Conservation (phyloP, 1,284 basidiomycete species). For the Uromyces viciae-fabae region DNA sequence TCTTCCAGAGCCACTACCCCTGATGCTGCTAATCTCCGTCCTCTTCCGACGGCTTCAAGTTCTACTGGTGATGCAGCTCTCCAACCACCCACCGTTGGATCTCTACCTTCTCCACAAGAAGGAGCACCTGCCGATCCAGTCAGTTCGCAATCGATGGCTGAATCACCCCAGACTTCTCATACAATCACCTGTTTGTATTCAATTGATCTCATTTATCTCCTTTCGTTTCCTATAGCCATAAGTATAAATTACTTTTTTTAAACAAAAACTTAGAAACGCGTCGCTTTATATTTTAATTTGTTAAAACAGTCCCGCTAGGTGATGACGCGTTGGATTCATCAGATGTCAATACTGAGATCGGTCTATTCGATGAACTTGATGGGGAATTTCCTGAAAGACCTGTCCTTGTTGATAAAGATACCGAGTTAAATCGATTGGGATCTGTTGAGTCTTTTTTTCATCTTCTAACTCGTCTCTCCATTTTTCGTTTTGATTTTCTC, state of each 20-base stretch:
- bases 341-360: slow-evolving; percentile 43
- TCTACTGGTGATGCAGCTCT: background rate
- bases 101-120: slow-evolving; percentile 49
- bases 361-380: slow-evolving; percentile 47
- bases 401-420: slow-evolving; percentile 78
- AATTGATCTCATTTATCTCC: background rate
- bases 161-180: background rate
- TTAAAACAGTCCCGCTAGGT: background rate
- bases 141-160: background rate
- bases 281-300: background rate
- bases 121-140: slow-evolving; percentile 46
- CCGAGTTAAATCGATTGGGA: slow-evolving; percentile 73
- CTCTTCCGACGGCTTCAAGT: too few relatives aligned
- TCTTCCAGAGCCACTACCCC: slow-evolving; percentile 21
- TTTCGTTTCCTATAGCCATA: background rate
- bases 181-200: background rate
- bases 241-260: too few relatives aligned
- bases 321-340: slow-evolving; percentile 43
- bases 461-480: too few relatives aligned
- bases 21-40: background rate
- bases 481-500: slow-evolving; percentile 23
- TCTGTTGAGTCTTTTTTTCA: slow-evolving; percentile 59
- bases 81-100: slow-evolving; percentile 21
- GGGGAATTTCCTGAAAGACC: slow-evolving; percentile 57
- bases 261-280: too few relatives aligned